These are phyloP conservation scores for Typha latifolia DNA, from an alignment of 176 grass and related monocot species.

Conservation along the genomic window DNA sequence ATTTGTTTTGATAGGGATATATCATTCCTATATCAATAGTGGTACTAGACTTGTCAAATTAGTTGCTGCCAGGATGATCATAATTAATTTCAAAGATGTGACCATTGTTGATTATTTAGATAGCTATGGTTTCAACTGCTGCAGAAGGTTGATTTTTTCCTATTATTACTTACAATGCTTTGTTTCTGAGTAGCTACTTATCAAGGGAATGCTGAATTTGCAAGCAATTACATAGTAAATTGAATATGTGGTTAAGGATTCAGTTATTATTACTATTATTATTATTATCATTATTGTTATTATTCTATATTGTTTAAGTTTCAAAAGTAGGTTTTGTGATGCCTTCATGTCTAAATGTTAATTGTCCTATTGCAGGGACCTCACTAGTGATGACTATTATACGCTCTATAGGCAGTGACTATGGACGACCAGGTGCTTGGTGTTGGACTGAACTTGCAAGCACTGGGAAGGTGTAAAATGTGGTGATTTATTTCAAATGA, in stretches of 20 bases:
- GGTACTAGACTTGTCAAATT: neutral
- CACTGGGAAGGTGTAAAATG: slow-evolving; percentile 53
- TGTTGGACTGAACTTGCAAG: slow-evolving; percentile 89
- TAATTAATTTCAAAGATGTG: neutral
- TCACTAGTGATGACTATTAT: slow-evolving; percentile 72
- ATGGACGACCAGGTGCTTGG: slow-evolving; percentile 64
- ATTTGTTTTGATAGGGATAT: too few species aligned
- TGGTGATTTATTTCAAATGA: neutral
- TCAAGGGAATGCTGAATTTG: neutral
- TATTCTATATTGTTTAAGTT: neutral
- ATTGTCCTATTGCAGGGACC: slow-evolving; percentile 41
- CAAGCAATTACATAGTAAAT: neutral
- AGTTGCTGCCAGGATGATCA: neutral
- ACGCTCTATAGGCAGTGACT: slow-evolving; percentile 70
- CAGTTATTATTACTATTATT: too few species aligned
- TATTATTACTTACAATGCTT: neutral
- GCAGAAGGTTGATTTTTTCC: neutral
- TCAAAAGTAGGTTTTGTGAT: slow-evolving; percentile 7
- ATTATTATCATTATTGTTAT: too few species aligned
- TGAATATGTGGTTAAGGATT: neutral
- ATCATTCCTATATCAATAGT: neutral
- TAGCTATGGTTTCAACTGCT: neutral
- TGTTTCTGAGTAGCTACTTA: neutral
- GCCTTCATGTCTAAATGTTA: neutral
- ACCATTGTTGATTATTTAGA: neutral